Base-by-base conservation (phyloP, 1,284 basidiomycete species). In the Lignosus rhinocerotis region DNA sequence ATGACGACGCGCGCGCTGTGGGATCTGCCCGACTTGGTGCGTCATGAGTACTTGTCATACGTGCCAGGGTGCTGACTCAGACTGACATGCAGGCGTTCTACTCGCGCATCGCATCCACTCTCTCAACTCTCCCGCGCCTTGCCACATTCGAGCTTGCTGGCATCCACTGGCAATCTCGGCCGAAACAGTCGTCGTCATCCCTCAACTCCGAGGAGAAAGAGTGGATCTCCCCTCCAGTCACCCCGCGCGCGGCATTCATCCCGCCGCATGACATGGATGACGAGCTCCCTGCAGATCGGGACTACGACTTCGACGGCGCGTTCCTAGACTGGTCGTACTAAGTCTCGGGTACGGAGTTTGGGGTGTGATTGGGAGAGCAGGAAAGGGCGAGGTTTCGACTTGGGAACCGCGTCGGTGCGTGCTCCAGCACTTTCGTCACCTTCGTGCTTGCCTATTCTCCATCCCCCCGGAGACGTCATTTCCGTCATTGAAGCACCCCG, bases 91-190 rank as follows among this genome's bases (percentile, higher is more conserved):
- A 89, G 88, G 75, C 78, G 30, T 87, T 88, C 68, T 87, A 87
- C 67, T 74, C 82, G 51, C 78, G 85, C 62, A 81, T 88, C 48
- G 80, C 86, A 51, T 73, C 74, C 36, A 76, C 76, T 11, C 78
- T 90, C 60, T 75, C 78, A n/a, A 77, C 78, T 3, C 78, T 90
- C 60, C 75, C 80, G 19, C 71, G 79, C 51, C 77, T 91, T 31
- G 73, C 78, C 59, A 80, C 80, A 43, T 89, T 90, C 67, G 88
- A 90, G 68, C 79, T 90, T 36, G 86, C 80, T 45, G 88, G 89
- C 36, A 83, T 90, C 73, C 86, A 87, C 62, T 91, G 88, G 87
- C 78, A 68, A 46, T 68, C 67, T 30, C 69, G 72, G 32, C 62
- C 61, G 2, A 70, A 68, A 55, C 33, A 62, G 10, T 42, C 65